Base-by-base conservation (phyloP, 345 rosid species). In the Pugionium dolabratum region DNA sequence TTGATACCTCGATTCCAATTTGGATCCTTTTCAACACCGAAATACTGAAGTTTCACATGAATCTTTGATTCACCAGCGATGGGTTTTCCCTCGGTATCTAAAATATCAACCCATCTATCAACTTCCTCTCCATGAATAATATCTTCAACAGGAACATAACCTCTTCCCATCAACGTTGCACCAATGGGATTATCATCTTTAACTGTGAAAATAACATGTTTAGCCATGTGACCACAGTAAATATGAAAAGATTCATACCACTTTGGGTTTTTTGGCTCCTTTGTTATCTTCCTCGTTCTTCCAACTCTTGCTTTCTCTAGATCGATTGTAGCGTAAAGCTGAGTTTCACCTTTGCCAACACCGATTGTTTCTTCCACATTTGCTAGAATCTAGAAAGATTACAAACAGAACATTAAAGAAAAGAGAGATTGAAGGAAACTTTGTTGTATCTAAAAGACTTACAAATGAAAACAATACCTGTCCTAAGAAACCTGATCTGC, bases 161-260 rank as follows among this genome's bases (percentile, higher is more conserved):
- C 98, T 78, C 98, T 80, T 71, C 98, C 98, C 30, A 93, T 88
- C 53, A 93, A 78, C 11, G 89, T 82, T 6, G 98, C 98, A 0
- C 98, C 98, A 32, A 94, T 84, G 1, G 97, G 93, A 70, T 90
- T 88, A 60, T 68, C 90, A 33, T 90, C 96, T 80, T 94, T 94
- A 62, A 94, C 82, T 7, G 99, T 86, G 85, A 94, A 90, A 53
- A 94, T 59, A 11, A 90, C 86, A 75, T 90, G 62, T 25, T 88
- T 79, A 72, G 99, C 95, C 79, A 72, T 48, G 79, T 94, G 99
- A 56, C 88, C 96, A 73, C 97, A 84, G 79, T 94, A 94, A 37
- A 94, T 84, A 73, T 90, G 97, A 65, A 94, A 94, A 9, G 96
- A 94, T 61, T 94, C 99, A 3, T 76, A 54, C 99, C 99, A 94